A percentile compares a stretch with the other conserved stretches of the same genome.
Conservation (phyloP, 352 stramenopile genomes). For the Phytophthora pinifolia region DNA sequence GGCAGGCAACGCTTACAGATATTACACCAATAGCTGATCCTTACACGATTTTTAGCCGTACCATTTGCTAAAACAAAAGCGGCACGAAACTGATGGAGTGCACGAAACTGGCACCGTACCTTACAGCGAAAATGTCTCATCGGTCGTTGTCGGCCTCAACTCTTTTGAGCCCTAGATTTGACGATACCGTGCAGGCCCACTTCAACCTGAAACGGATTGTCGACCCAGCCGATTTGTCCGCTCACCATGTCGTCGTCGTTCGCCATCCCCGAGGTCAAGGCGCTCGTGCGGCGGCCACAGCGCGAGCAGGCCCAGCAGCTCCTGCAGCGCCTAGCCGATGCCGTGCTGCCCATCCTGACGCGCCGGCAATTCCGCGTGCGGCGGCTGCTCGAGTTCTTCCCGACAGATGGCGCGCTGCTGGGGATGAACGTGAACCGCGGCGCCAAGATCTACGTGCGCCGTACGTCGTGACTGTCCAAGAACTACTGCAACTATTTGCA, state of each 20-base stretch:
- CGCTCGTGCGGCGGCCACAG: conserved; percentile 41
- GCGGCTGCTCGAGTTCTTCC: conserved; percentile 67
- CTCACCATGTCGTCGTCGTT: conserved; percentile 20
- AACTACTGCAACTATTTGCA: background rate
- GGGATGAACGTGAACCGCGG: conserved; percentile 84
- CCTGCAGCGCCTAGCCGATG: conserved; percentile 46
- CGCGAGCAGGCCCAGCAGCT: conserved; percentile 40
- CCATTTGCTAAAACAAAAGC: too few species aligned
- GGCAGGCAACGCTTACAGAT: too few species aligned
- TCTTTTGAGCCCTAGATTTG: too few species aligned
- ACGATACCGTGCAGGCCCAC: too few species aligned
- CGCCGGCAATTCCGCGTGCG: conserved; percentile 55
- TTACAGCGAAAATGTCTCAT: too few species aligned
- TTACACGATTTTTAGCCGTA: too few species aligned
- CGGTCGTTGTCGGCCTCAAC: too few species aligned
- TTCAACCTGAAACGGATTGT: conserved; percentile 16
- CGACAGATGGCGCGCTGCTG: conserved; percentile 53
- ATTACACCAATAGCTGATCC: too few species aligned
- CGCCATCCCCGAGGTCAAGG: conserved; percentile 38
- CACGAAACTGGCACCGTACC: too few species aligned
- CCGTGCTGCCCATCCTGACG: conserved; percentile 62
- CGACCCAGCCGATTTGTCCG: conserved; percentile 1
- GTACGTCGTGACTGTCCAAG: conserved; percentile 25
- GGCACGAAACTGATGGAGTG: too few species aligned
- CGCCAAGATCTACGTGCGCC: conserved; percentile 68